Base-by-base conservation (phyloP, 73 alveolate genomes). In the Blepharisma stoltei region DNA sequence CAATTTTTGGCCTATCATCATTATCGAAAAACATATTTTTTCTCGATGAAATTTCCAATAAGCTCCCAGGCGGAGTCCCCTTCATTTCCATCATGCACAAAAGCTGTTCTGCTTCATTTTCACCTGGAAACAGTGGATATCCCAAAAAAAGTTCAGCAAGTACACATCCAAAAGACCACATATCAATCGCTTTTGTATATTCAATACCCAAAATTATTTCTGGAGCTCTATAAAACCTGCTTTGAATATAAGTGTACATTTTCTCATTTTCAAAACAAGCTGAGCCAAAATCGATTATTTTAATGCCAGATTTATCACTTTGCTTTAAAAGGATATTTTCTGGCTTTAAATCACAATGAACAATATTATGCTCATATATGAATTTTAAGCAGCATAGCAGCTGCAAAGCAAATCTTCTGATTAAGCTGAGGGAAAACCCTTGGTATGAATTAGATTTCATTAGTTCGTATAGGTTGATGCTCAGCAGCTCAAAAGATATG, bases 81-180 rank as follows among this genome's bases (percentile, higher is more conserved):
- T 49, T 38, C 18, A 84, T 77, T 71, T 88, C 89, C 91, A 88
- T 88, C 6, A 88, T 88, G 47, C 21, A 80, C 1, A 78, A 83
- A 3, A 88, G 65, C 55, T 88, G 78, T 43, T 88, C 95, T 76
- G 77, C 77, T 75, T 88, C 95, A 67, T 83, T 68, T 75, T 88
- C 95, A 5, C 95, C 95, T 5, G 93, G 92, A 55, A 85, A 88
- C n/a, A 88, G 77, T 9, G 95, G 95, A 68, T 70, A 78, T 3
- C 95, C 95, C 25, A 84, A 47, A 54, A 48, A 78, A 0, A 87
- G 83, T 83, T 95, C 99, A 78, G 87, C 86, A 7, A 95, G 87
- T 6, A 95, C 85, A 86, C 99, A 95, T 20, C 94, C 99, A 70
- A 95, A 90, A 54, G 97, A 86, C 98, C 99, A 95, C 95, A 95